These are phyloP conservation scores for Umbilicaria muhlenbergii DNA, from an alignment of 495 filamentous ascomycete genomes.

Conservation along the genomic window DNA sequence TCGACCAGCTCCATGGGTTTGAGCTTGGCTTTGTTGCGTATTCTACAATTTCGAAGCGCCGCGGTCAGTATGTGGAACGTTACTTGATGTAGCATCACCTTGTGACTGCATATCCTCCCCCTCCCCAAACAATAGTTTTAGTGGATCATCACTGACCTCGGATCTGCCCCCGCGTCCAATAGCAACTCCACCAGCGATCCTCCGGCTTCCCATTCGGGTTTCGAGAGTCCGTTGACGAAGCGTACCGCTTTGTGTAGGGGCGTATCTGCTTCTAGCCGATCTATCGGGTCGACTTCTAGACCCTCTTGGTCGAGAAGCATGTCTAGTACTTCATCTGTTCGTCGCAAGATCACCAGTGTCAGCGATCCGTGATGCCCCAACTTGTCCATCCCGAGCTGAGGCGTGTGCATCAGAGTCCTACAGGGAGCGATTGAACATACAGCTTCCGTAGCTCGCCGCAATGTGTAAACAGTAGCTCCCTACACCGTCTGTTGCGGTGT, in stretches of 20 bases:
- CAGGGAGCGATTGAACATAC: constrained; percentile 31
- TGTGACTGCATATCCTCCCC: no score
- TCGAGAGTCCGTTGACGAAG: constrained; percentile 48
- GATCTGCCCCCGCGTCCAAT: constrained; percentile 81
- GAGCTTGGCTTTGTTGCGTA: constrained; percentile 56
- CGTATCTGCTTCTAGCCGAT: constrained; percentile 69
- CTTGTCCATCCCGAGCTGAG: neutral
- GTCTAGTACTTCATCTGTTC: constrained; percentile 75
- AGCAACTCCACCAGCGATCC: constrained; percentile 51
- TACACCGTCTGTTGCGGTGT: constrained; percentile 65
- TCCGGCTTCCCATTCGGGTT: constrained; percentile 5
- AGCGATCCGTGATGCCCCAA: neutral
- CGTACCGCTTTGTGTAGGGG: constrained; percentile 80
- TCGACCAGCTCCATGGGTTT: constrained; percentile 57
- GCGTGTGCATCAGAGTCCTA: neutral
- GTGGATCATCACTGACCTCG: constrained; percentile 30
- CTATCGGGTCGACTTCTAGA: constrained; percentile 85
- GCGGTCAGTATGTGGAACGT: neutral
- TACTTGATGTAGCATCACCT: no score
- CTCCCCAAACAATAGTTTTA: no score
- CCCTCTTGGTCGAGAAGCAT: constrained; percentile 81
- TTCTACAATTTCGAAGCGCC: constrained; percentile 17
- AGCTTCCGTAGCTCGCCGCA: constrained; percentile 72
- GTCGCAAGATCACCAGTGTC: neutral
- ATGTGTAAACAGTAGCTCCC: constrained; percentile 83